Evolutionary conservation across 352 stramenopile species (phyloP).

Genomic region (Phytophthora europaea): DNA sequence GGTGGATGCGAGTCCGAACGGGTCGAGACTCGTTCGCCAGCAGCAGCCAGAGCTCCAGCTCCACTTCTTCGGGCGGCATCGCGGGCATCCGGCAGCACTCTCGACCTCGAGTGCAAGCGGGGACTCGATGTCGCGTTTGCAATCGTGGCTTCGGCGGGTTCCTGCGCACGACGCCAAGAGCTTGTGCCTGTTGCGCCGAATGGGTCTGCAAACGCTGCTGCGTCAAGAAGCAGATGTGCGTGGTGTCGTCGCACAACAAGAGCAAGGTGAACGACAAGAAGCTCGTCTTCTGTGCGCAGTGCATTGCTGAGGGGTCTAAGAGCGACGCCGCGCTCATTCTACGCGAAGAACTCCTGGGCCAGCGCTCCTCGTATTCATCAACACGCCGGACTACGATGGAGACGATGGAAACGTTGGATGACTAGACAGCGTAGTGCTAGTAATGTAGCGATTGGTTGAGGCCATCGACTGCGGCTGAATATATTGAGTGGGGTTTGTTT

Average conservation of each 20-base stretch:
- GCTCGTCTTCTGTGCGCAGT: conserved; percentile 51
- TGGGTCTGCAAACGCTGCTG: conserved; percentile 53
- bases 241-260: conserved; percentile 46
- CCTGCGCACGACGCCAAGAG: conserved; percentile 30
- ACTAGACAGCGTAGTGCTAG: conserved; percentile 2
- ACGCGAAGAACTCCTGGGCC: conserved; percentile 41
- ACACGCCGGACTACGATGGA: conserved; percentile 40
- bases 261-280: conserved; percentile 55
- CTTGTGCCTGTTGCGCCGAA: conserved; percentile 43
- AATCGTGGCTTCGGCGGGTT: conserved; percentile 42
- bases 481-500: conserved; percentile 48
- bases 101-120: conserved; percentile 22
- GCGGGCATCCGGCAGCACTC: conserved; percentile 9
- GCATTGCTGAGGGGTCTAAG: conserved; percentile 45
- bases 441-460: conserved; percentile 7
- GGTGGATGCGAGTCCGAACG: conserved; percentile 48
- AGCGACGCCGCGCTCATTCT: conserved; percentile 44
- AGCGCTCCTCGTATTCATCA: conserved; percentile 42
- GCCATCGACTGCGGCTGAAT: conserved; percentile 46
- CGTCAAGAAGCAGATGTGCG: conserved; percentile 49
- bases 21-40: conserved; percentile 53
- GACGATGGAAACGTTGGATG: conserved; percentile 11
- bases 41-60: conserved; percentile 46
- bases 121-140: conserved; percentile 41
- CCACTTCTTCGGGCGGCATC: conserved; percentile 36